phyloP scores from a whole-genome alignment of 177 flowering plant species.

The Tripterygium wilfordii region DNA sequence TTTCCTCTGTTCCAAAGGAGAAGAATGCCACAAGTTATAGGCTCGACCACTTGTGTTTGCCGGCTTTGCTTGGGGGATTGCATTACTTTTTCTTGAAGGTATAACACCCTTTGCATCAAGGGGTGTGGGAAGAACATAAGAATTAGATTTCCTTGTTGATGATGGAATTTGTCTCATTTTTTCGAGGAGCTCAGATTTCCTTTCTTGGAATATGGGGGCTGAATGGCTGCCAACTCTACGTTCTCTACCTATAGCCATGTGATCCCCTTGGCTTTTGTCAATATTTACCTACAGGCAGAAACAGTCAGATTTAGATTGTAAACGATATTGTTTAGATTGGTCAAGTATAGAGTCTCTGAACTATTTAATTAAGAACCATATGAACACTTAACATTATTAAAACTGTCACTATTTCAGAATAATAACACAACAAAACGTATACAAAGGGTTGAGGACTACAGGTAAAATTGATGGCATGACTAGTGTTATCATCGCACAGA shows the following conservation, averaged over 20 bases:
- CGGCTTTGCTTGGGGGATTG: slow-evolving; percentile 20
- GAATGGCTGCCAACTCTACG: slow-evolving; percentile 28
- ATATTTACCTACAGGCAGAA: slow-evolving; percentile 17
- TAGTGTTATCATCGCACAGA: too few species aligned
- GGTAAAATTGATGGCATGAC: too few species aligned
- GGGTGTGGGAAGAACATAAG: slow-evolving; percentile 42
- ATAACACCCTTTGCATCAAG: slow-evolving; percentile 22
- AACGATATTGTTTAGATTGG: too few species aligned
- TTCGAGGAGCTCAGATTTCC: slow-evolving; percentile 28
- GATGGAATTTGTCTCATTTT: slow-evolving; percentile 20
- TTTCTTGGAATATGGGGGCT: slow-evolving; percentile 38
- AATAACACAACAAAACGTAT: too few species aligned
- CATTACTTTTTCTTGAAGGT: slow-evolving; percentile 20
- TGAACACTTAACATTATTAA: too few species aligned
- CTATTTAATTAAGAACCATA: too few species aligned
- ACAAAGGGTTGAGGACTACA: too few species aligned
- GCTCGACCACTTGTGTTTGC: slow-evolving; percentile 7
- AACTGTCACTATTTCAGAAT: too few species aligned
- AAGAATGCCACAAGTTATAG: slow-evolving; percentile 40
- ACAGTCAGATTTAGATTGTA: too few species aligned
- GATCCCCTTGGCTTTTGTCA: slow-evolving; percentile 16
- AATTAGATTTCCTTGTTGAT: slow-evolving; percentile 15
- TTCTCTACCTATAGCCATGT: slow-evolving; percentile 19
- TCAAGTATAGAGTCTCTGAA: too few species aligned
- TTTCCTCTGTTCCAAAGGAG: slow-evolving; percentile 37